These are phyloP conservation scores for Fusarium odoratissimum DNA, from an alignment of 2,329 filamentous ascomycete genomes.

Conservation along the genomic window DNA sequence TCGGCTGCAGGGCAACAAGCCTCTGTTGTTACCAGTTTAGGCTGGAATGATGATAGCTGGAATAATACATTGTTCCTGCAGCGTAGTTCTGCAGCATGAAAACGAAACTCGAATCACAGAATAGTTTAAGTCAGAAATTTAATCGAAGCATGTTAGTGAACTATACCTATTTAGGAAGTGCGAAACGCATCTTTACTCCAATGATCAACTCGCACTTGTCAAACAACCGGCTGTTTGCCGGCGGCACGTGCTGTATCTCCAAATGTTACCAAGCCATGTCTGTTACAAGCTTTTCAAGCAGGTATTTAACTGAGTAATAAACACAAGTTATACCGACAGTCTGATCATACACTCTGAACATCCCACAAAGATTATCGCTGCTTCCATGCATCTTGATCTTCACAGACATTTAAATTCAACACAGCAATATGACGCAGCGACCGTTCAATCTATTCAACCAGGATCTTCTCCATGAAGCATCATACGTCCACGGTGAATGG, in stretches of 20 bases:
- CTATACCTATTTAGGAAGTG: neutral
- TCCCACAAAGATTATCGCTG: neutral
- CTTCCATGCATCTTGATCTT: neutral
- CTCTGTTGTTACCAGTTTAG: too few species aligned
- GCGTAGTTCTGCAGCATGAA: too few species aligned
- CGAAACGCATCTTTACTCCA: neutral
- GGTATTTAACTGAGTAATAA: neutral
- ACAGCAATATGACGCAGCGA: neutral
- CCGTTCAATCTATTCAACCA: too few species aligned
- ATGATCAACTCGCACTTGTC: accelerated
- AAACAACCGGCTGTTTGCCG: neutral
- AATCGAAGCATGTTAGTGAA: neutral
- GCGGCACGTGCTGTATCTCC: neutral
- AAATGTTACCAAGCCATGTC: neutral
- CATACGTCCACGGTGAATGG: neutral
- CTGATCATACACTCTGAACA: neutral
- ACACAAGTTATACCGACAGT: neutral
- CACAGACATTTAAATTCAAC: neutral
- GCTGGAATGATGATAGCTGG: too few species aligned
- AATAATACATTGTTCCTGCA: too few species aligned
- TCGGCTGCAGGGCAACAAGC: too few species aligned
- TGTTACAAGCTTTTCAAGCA: accelerated
- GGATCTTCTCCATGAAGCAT: neutral
- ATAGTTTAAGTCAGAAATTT: too few species aligned
- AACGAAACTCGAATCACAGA: too few species aligned